phyloP scores from a whole-genome alignment of 176 grass and related monocot genomes.

The Eleusine indica region DNA sequence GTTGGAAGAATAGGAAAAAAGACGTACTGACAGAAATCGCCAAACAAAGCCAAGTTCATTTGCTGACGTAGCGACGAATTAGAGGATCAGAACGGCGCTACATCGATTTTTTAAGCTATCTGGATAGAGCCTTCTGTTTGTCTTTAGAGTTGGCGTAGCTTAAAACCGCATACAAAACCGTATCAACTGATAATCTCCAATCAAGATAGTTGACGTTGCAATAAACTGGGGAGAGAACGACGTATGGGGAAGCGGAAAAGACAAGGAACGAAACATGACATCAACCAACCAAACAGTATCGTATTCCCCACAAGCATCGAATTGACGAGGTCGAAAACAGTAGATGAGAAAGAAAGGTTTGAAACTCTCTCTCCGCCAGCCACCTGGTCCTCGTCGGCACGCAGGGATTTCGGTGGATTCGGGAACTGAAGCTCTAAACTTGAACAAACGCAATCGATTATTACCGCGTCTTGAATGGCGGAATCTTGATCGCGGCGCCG shows the following conservation, averaged over 20 bases:
- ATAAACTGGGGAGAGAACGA: background rate
- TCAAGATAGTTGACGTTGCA: too few relatives aligned
- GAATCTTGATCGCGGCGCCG: background rate
- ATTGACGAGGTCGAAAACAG: background rate
- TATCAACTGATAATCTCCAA: background rate
- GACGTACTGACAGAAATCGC: background rate
- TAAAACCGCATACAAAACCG: background rate
- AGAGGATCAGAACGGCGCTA: background rate
- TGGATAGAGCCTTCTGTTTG: background rate
- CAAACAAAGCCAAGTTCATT: background rate
- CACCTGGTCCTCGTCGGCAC: background rate
- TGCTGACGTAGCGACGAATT: background rate
- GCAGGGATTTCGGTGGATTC: background rate
- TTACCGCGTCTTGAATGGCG: background rate
- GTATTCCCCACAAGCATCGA: background rate
- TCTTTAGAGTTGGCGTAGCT: background rate
- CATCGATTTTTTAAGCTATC: background rate
- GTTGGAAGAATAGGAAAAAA: background rate
- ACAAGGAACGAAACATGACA: conserved; percentile 5
- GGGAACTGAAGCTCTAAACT: background rate
- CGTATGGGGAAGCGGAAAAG: background rate
- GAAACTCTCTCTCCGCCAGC: background rate
- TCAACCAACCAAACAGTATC: background rate
- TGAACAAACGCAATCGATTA: background rate
- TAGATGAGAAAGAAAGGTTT: background rate